Percentiles rank a stretch among this genome's conserved stretches.
Evolutionary conservation across 768 basidiomycete species (phyloP).

Genomic region (Daedaleopsis nitida): DNA sequence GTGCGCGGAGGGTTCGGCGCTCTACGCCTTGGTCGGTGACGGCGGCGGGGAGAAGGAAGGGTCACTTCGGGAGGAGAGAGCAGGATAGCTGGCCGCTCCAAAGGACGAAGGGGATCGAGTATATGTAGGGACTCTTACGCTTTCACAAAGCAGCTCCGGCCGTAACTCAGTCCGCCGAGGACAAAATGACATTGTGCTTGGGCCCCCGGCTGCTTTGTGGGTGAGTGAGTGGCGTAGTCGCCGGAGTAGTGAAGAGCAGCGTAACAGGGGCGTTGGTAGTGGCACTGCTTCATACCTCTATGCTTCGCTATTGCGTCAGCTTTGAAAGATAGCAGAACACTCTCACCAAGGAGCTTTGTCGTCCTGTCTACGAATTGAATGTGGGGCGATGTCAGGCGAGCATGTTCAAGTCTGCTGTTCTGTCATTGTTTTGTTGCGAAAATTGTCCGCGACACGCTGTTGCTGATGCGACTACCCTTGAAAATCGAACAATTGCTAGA

Average conservation of each 20-base stretch:
- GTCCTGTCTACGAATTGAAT: not conserved
- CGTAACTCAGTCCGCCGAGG: not conserved
- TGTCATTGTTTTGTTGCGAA: too few species aligned
- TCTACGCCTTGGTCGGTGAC: conserved; percentile 7
- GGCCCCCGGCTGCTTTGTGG: not conserved
- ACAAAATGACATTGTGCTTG: not conserved
- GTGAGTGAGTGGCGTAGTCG: not conserved
- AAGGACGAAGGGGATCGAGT: not conserved
- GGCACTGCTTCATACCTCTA: not conserved
- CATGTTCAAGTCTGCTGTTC: too few species aligned
- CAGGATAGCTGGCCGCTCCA: not conserved
- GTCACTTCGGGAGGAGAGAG: not conserved
- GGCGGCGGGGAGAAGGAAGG: not conserved
- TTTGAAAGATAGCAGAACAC: not conserved
- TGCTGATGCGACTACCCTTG: too few species aligned
- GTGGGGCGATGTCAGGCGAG: too few species aligned
- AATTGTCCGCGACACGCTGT: too few species aligned
- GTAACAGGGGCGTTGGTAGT: not conserved
- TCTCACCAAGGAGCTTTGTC: not conserved
- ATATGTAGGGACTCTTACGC: not conserved
- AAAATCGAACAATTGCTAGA: too few species aligned
- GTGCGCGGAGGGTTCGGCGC: not conserved
- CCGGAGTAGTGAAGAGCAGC: not conserved
- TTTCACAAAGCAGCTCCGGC: not conserved
- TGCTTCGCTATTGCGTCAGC: not conserved